These are phyloP conservation scores for Tetracentron sinense DNA, from an alignment of 164 flowering plant species.

Conservation along the genomic window DNA sequence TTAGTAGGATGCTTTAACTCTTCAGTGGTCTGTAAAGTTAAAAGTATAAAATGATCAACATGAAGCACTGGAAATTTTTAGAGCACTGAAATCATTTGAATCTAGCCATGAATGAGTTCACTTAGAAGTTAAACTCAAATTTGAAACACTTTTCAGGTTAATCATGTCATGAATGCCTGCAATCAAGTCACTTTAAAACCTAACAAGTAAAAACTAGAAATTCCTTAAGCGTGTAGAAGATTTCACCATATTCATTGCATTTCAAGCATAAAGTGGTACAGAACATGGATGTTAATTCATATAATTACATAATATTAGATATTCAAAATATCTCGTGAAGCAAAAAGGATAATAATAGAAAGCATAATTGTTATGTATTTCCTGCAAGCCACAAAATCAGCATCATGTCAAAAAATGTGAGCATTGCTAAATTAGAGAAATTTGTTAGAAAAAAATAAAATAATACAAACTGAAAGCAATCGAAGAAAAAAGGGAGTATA, in stretches of 20 bases:
- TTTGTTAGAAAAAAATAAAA: not conserved
- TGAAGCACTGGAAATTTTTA: not conserved
- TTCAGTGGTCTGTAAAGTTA: conserved; percentile 13
- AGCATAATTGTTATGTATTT: no score
- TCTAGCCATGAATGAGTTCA: not conserved
- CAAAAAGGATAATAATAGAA: no score
- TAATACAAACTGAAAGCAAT: not conserved
- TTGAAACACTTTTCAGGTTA: not conserved
- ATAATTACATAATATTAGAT: no score
- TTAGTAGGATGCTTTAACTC: conserved; percentile 6
- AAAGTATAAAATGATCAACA: not conserved
- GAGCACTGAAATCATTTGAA: conserved; percentile 1
- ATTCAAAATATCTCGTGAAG: no score
- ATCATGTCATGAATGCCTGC: not conserved
- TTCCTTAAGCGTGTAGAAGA: no score
- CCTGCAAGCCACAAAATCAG: not conserved
- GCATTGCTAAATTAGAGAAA: no score
- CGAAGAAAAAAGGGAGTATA: not conserved
- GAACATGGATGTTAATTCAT: no score
- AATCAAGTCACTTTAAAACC: not conserved
- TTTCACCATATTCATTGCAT: not conserved
- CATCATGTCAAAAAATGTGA: not conserved
- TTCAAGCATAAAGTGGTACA: not conserved
- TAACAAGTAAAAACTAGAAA: not conserved
- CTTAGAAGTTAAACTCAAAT: not conserved